These are phyloP conservation scores for Carex sylvatica DNA, from an alignment of 202 grass and related monocot species.

Conservation along the genomic window DNA sequence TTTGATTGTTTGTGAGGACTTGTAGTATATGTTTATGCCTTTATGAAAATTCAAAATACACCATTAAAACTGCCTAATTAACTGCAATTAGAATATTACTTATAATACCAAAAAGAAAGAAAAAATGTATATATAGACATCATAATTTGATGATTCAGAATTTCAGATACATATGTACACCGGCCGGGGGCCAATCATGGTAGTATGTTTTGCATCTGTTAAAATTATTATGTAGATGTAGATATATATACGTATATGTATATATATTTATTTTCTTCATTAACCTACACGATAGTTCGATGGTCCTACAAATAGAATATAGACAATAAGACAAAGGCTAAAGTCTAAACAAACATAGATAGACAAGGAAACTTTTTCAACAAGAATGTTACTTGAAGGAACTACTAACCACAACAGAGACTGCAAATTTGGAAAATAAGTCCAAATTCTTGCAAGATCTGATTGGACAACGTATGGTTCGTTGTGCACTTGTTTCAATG, in stretches of 20 bases:
- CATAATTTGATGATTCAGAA: too few species aligned
- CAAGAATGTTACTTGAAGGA: not conserved
- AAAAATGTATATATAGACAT: too few species aligned
- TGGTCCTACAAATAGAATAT: too few species aligned
- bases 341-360: not conserved
- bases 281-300: too few species aligned
- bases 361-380: not conserved
- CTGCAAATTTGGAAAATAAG: not conserved
- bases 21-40: not conserved
- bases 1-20: not conserved
- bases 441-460: not conserved
- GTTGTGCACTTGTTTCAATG: too few species aligned
- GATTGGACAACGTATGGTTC: too few species aligned
- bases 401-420: not conserved
- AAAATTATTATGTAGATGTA: too few species aligned
- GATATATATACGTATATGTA: too few species aligned
- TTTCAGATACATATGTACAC: too few species aligned
- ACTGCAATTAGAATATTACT: not conserved
- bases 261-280: too few species aligned
- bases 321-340: not conserved
- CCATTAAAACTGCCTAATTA: not conserved
- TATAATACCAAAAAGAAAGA: not conserved
- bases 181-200: too few species aligned
- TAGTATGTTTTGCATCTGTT: too few species aligned
- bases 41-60: not conserved